Percentiles rank a stretch among this genome's conserved stretches.
These are phyloP conservation scores for Mycosphaerelloides madeirae DNA, from an alignment of 2,329 filamentous ascomycete species.

Conservation along the genomic window DNA sequence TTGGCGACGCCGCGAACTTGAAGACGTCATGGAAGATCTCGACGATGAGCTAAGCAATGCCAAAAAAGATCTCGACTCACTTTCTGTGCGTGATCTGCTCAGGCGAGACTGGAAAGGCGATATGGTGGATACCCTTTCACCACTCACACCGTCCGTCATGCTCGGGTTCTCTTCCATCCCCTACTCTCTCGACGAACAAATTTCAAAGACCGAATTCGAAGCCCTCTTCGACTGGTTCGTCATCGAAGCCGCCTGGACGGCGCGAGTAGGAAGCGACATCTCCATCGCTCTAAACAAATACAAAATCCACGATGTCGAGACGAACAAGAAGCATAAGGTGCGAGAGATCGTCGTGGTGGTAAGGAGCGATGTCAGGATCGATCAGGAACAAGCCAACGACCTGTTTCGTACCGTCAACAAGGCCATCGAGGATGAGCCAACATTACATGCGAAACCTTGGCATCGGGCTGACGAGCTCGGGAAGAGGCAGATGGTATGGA, in stretches of 20 bases:
- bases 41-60: slow-evolving; percentile 38
- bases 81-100: slow-evolving; percentile 43
- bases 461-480: slow-evolving; percentile 40
- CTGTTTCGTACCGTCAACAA: slow-evolving; percentile 39
- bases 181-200: slow-evolving; percentile 44
- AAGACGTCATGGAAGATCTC: slow-evolving; percentile 41
- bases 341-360: slow-evolving; percentile 45
- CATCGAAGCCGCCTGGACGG: slow-evolving; percentile 47
- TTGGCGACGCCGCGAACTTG: slow-evolving; percentile 38
- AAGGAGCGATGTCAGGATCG: slow-evolving; percentile 43
- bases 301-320: slow-evolving; percentile 34
- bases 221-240: slow-evolving; percentile 49
- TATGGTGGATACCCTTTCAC: slow-evolving; percentile 44
- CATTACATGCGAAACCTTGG: slow-evolving; percentile 41
- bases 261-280: slow-evolving; percentile 43
- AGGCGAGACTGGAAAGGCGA: slow-evolving; percentile 48
- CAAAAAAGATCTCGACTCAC: slow-evolving; percentile 41
- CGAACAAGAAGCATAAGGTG: slow-evolving; percentile 40
- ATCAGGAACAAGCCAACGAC: slow-evolving; percentile 40
- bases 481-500: slow-evolving; percentile 46
- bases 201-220: slow-evolving; percentile 43
- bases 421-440: slow-evolving; percentile 40
- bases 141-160: slow-evolving; percentile 43
- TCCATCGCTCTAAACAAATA: slow-evolving; percentile 45
- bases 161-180: slow-evolving; percentile 46